Base-by-base conservation (phyloP, 1,284 basidiomycete genomes). In the Malassezia furfur region DNA sequence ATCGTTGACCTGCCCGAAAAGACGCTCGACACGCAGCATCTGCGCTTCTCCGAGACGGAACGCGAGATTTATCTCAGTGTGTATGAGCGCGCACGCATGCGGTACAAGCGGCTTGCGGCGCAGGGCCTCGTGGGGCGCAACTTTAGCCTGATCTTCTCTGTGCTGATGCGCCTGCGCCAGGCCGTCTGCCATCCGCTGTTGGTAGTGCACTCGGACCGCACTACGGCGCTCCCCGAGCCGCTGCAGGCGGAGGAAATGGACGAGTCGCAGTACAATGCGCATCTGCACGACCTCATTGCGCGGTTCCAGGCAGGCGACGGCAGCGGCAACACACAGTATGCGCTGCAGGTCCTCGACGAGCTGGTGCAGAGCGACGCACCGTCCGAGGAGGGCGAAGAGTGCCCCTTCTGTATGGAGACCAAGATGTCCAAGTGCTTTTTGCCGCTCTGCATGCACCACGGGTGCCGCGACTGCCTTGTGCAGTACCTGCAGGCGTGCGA, bases 1-100 rank as follows among this genome's bases (percentile, higher is more conserved):
- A 96, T 98, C 41, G 89, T 96, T 1, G 83, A 89, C 54, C 78
- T 98, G 2, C 91, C 93, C 0, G 78, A 82, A 0, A 96, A 96
- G 77, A 84, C 86, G 75, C 82, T 87, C 54, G 61, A 65, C 34
- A 61, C 68, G 37, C 54, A 59, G 25, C 50, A 59, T 21, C 51
- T 74, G 30, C 58, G 63, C 9, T 72, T 74, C 39, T 55, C 60
- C 0, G 50, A 53, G 5, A 35, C 68, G n/a, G 72, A 74, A 60
- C 64, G 75, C 28, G 64, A 64, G 49, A 76, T 77, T 32, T 77
- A 77, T 63, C 59, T 71, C 28, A 68, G 65, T 47, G 66, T 75
- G 10, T 76, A 73, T 49, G 53, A 61, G 30, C 67, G 65, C 36
- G 74, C 74, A 2, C 61, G 63, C 19, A 7, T 66, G 43, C 69